These are phyloP conservation scores for Penicillium decumbens DNA, from an alignment of 2,329 filamentous ascomycete genomes.

Conservation along the genomic window DNA sequence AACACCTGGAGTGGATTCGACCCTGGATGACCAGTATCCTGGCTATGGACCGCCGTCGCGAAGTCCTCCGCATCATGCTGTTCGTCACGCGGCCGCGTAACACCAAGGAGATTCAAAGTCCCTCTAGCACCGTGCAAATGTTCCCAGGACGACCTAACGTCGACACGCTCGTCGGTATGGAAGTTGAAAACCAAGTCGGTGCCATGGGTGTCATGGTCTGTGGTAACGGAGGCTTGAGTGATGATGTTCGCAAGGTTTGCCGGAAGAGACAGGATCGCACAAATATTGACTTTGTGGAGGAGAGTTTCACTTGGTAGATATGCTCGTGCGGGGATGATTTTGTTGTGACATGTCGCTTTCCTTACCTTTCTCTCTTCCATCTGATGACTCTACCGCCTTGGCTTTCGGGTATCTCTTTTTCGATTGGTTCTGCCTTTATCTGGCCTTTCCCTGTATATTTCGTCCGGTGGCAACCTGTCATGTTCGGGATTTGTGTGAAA, in stretches of 20 bases:
- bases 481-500: not conserved
- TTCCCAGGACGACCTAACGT: slow-evolving; percentile 85
- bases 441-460: slow-evolving; percentile 5
- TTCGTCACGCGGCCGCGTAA: slow-evolving; percentile 86
- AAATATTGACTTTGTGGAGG: slow-evolving; percentile 70
- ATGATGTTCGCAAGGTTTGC: slow-evolving; percentile 68
- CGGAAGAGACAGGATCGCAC: slow-evolving; percentile 57
- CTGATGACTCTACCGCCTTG: not conserved
- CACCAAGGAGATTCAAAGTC: slow-evolving; percentile 72
- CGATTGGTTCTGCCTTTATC: slow-evolving; percentile 2
- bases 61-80: slow-evolving; percentile 78
- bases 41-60: slow-evolving; percentile 71
- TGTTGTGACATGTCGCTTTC: slow-evolving; percentile 3
- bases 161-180: slow-evolving; percentile 70
- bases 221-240: slow-evolving; percentile 68
- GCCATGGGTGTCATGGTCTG: slow-evolving; percentile 85
- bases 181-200: slow-evolving; percentile 75
- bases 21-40: slow-evolving; percentile 79
- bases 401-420: not conserved
- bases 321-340: not conserved
- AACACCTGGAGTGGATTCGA: slow-evolving; percentile 88
- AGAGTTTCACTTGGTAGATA: slow-evolving; percentile 58
- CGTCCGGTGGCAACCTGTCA: not conserved
- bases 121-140: slow-evolving; percentile 80
- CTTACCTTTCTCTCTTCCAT: not conserved